Evolutionary conservation across 1,284 basidiomycete species (phyloP).

Genomic region (Leccinum variabile): DNA sequence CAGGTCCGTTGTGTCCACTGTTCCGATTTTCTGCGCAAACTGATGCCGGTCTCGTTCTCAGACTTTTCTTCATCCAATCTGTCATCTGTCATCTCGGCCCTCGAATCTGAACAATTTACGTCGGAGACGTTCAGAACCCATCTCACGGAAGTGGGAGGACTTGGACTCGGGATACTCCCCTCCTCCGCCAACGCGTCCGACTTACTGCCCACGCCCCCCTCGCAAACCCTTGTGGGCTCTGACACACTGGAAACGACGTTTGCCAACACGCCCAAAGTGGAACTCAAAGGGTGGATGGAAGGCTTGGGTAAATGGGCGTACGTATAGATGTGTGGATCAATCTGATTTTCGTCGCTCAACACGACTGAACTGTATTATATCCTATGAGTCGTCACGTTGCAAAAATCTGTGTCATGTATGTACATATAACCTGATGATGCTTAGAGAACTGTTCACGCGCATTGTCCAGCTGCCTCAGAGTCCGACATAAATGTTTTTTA

Average conservation of each 20-base stretch:
- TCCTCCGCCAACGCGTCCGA: conserved; percentile 4
- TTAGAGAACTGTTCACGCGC: not conserved
- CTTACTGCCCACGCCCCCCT: conserved; percentile 15
- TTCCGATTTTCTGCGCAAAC: not conserved
- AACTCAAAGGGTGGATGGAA: conserved; percentile 60
- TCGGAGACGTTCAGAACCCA: conserved; percentile 81
- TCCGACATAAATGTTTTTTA: too few species aligned
- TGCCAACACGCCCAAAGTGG: conserved; percentile 42
- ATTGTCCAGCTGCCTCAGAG: too few species aligned
- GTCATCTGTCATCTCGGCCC: conserved; percentile 54
- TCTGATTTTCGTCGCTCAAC: not conserved
- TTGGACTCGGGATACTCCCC: conserved; percentile 80
- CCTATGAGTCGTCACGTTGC: not conserved
- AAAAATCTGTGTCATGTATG: too few species aligned
- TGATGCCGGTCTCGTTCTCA: conserved; percentile 33
- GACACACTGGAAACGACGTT: conserved; percentile 50
- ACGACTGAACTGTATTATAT: not conserved
- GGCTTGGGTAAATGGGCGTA: conserved; percentile 63
- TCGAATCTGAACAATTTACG: conserved; percentile 42
- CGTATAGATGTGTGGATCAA: conserved; percentile 39
- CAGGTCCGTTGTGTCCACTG: conserved; percentile 55
- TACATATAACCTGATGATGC: not conserved
- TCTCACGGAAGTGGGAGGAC: conserved; percentile 90
- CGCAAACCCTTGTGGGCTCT: conserved; percentile 42
- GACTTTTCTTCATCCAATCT: conserved; percentile 66